Conservation (phyloP, 331 rosid genomes). For the Quercus phellos region DNA sequence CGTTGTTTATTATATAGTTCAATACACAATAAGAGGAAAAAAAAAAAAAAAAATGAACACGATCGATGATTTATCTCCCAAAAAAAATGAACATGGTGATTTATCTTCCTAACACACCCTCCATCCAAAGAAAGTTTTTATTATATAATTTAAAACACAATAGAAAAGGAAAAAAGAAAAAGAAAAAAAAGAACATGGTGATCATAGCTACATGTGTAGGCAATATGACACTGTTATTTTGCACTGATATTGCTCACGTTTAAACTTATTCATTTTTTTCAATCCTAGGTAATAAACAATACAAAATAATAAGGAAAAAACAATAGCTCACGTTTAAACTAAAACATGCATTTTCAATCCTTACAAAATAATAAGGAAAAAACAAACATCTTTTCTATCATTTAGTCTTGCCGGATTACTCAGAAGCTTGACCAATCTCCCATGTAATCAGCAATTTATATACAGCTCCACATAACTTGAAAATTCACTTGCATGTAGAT, state of each 20-base stretch:
- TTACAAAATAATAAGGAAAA: not conserved
- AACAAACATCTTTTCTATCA: not conserved
- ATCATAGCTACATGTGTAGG: not conserved
- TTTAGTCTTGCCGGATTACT: not conserved
- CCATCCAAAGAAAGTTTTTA: not conserved
- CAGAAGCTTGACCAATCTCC: not conserved
- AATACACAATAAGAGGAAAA: no score
- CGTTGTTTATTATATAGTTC: no score
- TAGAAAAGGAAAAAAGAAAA: not conserved
- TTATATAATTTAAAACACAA: not conserved
- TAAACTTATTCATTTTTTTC: not conserved
- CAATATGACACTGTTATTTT: not conserved
- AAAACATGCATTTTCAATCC: no score
- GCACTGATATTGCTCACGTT: not conserved
- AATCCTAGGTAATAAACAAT: not conserved
- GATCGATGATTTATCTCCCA: no score
- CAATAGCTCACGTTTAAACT: no score
- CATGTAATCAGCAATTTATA: conserved; percentile 4
- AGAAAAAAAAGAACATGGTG: not conserved
- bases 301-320: not conserved
- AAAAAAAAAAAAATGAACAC: no score
- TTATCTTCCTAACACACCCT: no score
- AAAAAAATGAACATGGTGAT: no score
- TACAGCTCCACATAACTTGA: conserved; percentile 2
- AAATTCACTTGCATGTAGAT: not conserved